phyloP scores from a whole-genome alignment of 495 filamentous ascomycete genomes.

The Xeromyces bisporus region DNA sequence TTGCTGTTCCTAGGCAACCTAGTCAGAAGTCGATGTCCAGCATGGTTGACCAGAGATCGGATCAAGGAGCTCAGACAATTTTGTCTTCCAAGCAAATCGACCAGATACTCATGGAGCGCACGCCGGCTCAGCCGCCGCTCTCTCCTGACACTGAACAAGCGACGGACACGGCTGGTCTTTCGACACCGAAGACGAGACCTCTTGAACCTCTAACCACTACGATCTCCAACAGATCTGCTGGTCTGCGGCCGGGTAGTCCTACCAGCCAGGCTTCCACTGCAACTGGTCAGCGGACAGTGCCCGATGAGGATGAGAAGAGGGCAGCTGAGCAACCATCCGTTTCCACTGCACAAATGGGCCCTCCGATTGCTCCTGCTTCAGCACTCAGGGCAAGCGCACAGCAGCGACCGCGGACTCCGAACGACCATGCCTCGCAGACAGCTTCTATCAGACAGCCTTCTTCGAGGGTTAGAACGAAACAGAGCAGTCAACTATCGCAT shows the following conservation, averaged over 20 bases:
- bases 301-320: slow-evolving; percentile 51
- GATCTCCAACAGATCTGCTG: slow-evolving; percentile 13
- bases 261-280: slow-evolving; percentile 37
- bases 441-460: slow-evolving; percentile 39
- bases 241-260: slow-evolving; percentile 50
- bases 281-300: slow-evolving; percentile 52
- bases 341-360: slow-evolving; percentile 54
- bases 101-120: slow-evolving; percentile 37
- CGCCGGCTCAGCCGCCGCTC: slow-evolving; percentile 15
- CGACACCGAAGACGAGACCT: slow-evolving; percentile 20
- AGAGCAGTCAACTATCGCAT: slow-evolving; percentile 40
- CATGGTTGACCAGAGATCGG: slow-evolving; percentile 23
- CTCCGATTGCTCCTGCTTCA: slow-evolving; percentile 68
- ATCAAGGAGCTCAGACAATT: slow-evolving; percentile 59
- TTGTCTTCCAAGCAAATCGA: slow-evolving; percentile 60
- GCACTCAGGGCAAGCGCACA: slow-evolving; percentile 39
- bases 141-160: slow-evolving; percentile 18
- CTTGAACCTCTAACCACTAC: slow-evolving; percentile 21
- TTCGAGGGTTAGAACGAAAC: slow-evolving; percentile 21
- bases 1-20: slow-evolving; percentile 17
- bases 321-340: slow-evolving; percentile 28
- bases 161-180: slow-evolving; percentile 17
- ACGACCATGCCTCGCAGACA: slow-evolving; percentile 25
- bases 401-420: slow-evolving; percentile 56
- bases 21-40: slow-evolving; percentile 18